These are phyloP conservation scores for Apocynum venetum DNA, from an alignment of 257 asterid species.

Conservation along the genomic window DNA sequence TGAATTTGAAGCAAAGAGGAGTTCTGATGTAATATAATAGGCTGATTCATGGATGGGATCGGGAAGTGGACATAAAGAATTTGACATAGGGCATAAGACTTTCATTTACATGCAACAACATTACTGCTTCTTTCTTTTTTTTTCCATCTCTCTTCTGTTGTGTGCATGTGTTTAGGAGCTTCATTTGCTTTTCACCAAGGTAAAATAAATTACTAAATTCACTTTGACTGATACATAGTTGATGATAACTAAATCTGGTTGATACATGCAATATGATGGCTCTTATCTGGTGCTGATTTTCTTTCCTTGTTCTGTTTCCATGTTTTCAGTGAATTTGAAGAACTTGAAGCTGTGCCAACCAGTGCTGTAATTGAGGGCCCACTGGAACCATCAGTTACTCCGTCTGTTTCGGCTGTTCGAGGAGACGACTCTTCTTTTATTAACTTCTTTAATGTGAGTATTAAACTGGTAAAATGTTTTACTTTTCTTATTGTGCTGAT, in stretches of 20 bases:
- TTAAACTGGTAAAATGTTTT: not conserved
- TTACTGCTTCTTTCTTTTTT: no score
- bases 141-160: not conserved
- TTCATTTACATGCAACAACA: not conserved
- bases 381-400: conserved; percentile 27
- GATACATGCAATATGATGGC: not conserved
- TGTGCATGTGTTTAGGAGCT: not conserved
- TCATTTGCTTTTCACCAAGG: not conserved
- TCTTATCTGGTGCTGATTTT: not conserved
- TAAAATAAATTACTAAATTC: not conserved
- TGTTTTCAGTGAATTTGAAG: conserved; percentile 32
- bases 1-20: no score
- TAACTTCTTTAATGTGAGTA: conserved; percentile 37
- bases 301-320: not conserved
- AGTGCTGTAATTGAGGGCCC: conserved; percentile 34
- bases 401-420: conserved; percentile 17
- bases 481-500: not conserved
- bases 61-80: no score
- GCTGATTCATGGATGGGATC: not conserved
- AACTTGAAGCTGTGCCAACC: conserved; percentile 35
- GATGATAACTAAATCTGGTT: not conserved
- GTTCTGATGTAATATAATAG: not conserved
- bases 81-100: not conserved
- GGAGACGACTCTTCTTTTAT: conserved; percentile 35
- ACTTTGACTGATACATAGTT: not conserved